Percentiles rank a stretch among this genome's conserved stretches.
These are phyloP conservation scores for Diplodia sapinea DNA, from an alignment of 2,329 filamentous ascomycete species.

Conservation along the genomic window DNA sequence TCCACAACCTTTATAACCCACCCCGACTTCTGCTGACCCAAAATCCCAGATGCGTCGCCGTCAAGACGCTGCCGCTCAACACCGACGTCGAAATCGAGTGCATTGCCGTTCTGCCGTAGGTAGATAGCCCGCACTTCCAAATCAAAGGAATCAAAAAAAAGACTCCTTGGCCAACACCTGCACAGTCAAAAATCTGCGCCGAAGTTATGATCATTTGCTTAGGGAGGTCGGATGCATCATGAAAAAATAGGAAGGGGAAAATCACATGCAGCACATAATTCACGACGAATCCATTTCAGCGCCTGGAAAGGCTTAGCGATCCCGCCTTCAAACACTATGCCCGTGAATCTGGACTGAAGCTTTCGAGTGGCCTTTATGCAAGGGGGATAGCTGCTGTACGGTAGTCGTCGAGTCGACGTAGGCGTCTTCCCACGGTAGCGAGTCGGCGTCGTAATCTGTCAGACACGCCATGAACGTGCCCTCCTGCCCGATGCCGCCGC, in stretches of 20 bases:
- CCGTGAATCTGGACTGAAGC: background rate
- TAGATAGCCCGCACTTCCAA: conserved; percentile 7
- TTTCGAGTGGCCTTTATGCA: too few species aligned
- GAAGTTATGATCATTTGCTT: background rate
- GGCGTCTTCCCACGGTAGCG: too few species aligned
- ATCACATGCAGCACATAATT: background rate
- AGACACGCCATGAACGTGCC: too few species aligned
- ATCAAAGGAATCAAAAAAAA: background rate
- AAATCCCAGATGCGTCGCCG: conserved; percentile 33
- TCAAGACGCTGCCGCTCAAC: conserved; percentile 36
- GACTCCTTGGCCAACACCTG: background rate
- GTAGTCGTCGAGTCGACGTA: too few species aligned
- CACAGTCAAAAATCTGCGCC: background rate
- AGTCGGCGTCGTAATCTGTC: too few species aligned
- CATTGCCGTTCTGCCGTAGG: conserved; percentile 35
- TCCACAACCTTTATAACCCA: background rate
- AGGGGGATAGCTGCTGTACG: too few species aligned
- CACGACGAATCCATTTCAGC: background rate
- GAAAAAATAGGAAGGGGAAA: background rate
- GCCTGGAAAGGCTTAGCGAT: background rate
- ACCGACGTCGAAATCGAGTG: conserved; percentile 41
- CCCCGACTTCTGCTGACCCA: background rate
- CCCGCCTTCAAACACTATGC: background rate
- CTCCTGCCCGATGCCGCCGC: too few species aligned
- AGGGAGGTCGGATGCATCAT: background rate